Conservation (phyloP, 2,329 filamentous ascomycete species). For the Pestalotiopsis sp. region DNA sequence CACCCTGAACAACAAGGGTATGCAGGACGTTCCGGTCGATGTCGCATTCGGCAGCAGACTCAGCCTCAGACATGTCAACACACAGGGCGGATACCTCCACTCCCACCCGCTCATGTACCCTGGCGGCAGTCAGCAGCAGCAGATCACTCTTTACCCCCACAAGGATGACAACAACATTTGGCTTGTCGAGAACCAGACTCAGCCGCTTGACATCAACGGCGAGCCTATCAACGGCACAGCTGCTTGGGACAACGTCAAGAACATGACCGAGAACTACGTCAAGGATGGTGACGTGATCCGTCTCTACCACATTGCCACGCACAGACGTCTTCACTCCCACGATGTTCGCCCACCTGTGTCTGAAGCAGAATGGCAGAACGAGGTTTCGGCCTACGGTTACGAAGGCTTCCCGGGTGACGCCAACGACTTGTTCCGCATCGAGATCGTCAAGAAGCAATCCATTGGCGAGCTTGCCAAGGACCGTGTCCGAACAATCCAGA, state of each 20-base stretch:
- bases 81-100: slow-evolving; percentile 95
- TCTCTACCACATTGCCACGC: slow-evolving; percentile 81
- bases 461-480: slow-evolving; percentile 78
- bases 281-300: slow-evolving; percentile 80
- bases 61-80: slow-evolving; percentile 90
- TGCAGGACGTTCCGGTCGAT: slow-evolving; percentile 93
- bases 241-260: slow-evolving; percentile 78
- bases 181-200: slow-evolving; percentile 89
- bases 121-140: slow-evolving; percentile 95
- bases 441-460: slow-evolving; percentile 91
- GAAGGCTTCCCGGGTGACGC: slow-evolving; percentile 96
- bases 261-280: slow-evolving; percentile 61
- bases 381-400: slow-evolving; percentile 95
- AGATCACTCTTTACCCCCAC: slow-evolving; percentile 97
- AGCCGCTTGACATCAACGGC: slow-evolving; percentile 78
- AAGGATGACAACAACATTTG: slow-evolving; percentile 99
- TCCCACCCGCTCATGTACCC: slow-evolving; percentile 98
- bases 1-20: slow-evolving; percentile 92
- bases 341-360: slow-evolving; percentile 86
- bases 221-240: slow-evolving; percentile 76
- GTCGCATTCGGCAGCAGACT: slow-evolving; percentile 87
- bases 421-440: slow-evolving; percentile 92
- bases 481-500: slow-evolving; percentile 88
- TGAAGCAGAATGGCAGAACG: slow-evolving; percentile 92
- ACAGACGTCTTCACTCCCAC: slow-evolving; percentile 93